These are phyloP conservation scores for Phytophthora ohioensis DNA, from an alignment of 352 stramenopile species.

Conservation along the genomic window DNA sequence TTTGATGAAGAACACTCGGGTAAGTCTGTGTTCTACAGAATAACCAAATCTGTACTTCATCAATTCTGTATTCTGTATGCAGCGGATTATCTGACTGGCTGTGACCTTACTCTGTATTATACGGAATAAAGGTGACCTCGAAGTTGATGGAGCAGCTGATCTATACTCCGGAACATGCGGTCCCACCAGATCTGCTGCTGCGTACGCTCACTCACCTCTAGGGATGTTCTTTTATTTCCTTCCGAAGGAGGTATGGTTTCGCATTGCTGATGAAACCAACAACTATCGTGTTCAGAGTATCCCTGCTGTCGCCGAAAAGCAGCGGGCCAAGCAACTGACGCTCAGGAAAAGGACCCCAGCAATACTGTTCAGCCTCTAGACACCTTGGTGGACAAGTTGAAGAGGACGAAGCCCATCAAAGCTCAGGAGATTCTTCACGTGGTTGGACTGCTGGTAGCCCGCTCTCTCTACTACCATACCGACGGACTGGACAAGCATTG, in stretches of 20 bases:
- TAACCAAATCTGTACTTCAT: too few relatives aligned
- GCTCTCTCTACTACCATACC: too few relatives aligned
- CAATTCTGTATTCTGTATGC: too few relatives aligned
- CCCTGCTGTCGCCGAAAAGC: background rate
- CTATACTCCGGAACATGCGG: background rate
- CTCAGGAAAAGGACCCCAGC: too few relatives aligned
- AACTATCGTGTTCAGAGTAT: background rate
- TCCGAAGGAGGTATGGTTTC: background rate
- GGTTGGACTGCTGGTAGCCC: too few relatives aligned
- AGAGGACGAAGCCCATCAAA: background rate
- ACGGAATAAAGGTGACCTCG: background rate
- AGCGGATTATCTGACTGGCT: too few relatives aligned
- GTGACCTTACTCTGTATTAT: too few relatives aligned
- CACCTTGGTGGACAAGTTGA: background rate
- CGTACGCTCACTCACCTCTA: background rate
- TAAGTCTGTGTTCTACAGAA: background rate
- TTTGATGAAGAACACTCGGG: background rate
- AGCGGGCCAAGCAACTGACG: background rate
- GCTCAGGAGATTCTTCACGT: too few relatives aligned
- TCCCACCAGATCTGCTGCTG: background rate
- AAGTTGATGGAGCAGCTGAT: background rate
- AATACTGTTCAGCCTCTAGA: background rate
- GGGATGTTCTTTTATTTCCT: too few relatives aligned
- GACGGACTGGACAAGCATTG: too few relatives aligned
- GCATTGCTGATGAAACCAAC: background rate